Percentiles rank a stretch among this genome's conserved stretches.
These are phyloP conservation scores for Colletotrichum caudatum DNA, from an alignment of 2,329 filamentous ascomycete species.

Conservation along the genomic window DNA sequence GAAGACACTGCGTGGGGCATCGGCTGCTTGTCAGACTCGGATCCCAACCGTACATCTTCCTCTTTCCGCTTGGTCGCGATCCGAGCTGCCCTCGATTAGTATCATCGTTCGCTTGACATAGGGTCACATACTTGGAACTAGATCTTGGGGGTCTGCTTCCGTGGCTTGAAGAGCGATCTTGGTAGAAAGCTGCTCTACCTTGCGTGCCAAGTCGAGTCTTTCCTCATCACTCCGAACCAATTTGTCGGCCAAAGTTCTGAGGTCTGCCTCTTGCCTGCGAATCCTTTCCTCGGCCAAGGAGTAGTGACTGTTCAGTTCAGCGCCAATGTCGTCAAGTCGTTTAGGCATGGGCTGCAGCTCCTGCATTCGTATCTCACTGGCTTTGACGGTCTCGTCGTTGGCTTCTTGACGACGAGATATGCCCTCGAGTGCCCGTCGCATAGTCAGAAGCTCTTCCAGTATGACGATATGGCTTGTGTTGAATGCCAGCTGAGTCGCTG, in stretches of 20 bases:
- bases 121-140: not conserved
- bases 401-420: constrained; percentile 11
- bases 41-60: not conserved
- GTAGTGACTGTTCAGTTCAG: constrained; percentile 12
- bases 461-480: constrained; percentile 9
- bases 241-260: constrained; percentile 4
- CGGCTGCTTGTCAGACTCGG: not conserved
- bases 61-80: not conserved
- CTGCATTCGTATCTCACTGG: constrained; percentile 10
- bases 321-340: constrained; percentile 17
- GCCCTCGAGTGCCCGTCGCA: constrained; percentile 9
- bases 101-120: not conserved
- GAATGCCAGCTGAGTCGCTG: constrained; percentile 17
- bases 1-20: not conserved
- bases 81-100: not conserved
- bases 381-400: not conserved
- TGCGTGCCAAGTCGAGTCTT: not conserved
- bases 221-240: constrained; percentile 8
- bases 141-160: not conserved
- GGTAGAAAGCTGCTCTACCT: constrained; percentile 9
- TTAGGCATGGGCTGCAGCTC: constrained; percentile 17
- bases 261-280: constrained; percentile 10
- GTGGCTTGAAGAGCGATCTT: constrained; percentile 7
- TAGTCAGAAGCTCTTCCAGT: constrained; percentile 9
- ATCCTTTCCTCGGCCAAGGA: constrained; percentile 8